Evolutionary conservation across 2,329 filamentous ascomycete genomes (phyloP).

Genomic region (Aspergillus sp.): DNA sequence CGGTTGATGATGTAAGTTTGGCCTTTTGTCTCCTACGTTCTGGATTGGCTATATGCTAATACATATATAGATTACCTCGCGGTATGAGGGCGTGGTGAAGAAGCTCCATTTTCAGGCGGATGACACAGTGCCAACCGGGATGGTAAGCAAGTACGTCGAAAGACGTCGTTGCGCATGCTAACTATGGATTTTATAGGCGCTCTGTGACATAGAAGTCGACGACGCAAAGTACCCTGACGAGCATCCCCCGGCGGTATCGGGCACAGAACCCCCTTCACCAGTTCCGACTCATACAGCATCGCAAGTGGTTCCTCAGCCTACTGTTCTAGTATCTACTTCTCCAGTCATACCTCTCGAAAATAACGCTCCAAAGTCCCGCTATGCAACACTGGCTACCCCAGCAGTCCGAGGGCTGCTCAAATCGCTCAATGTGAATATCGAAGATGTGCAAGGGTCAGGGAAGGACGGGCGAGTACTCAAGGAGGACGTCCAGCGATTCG

Average conservation of each 20-base stretch:
- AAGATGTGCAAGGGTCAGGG: slow-evolving; percentile 79
- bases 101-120: slow-evolving; percentile 94
- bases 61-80: slow-evolving; percentile 82
- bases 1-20: slow-evolving; percentile 61
- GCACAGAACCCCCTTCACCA: slow-evolving; percentile 30
- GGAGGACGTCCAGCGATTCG: slow-evolving; percentile 81
- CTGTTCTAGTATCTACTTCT: slow-evolving; percentile 7
- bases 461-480: slow-evolving; percentile 90
- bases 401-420: slow-evolving; percentile 89
- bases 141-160: slow-evolving; percentile 42
- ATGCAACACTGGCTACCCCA: slow-evolving; percentile 81
- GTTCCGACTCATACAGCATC: slow-evolving; percentile 20
- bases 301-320: slow-evolving; percentile 24
- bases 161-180: slow-evolving; percentile 6
- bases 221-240: slow-evolving; percentile 72
- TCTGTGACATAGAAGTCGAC: slow-evolving; percentile 93
- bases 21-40: slow-evolving; percentile 1
- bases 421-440: slow-evolving; percentile 76
- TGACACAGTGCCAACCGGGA: slow-evolving; percentile 94
- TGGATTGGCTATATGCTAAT: slow-evolving; percentile 15
- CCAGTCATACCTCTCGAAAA: slow-evolving; percentile 8
- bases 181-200: slow-evolving; percentile 59
- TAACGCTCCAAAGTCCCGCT: slow-evolving; percentile 56
- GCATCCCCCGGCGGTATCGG: slow-evolving; percentile 33
- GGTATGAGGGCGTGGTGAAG: slow-evolving; percentile 93